Conservation (phyloP, 108 stramenopile genomes). For the Cyclotella choctawhatcheeana region DNA sequence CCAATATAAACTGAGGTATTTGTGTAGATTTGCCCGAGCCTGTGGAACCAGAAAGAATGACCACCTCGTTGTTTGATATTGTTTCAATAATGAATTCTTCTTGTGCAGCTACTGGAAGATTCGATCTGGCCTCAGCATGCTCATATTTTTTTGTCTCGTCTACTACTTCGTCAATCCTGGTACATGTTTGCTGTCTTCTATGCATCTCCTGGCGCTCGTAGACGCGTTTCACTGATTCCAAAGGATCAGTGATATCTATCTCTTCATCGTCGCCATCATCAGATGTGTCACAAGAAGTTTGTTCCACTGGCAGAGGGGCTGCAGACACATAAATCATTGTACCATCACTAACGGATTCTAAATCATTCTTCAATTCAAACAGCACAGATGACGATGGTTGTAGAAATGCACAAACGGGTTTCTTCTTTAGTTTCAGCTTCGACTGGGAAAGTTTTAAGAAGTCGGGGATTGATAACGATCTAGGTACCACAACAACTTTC, state of each 20-base stretch:
- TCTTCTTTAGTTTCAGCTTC: conserved; percentile 61
- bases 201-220: conserved; percentile 31
- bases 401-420: conserved; percentile 51
- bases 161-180: conserved; percentile 21
- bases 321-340: conserved; percentile 50
- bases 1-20: conserved; percentile 87
- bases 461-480: conserved; percentile 33
- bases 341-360: conserved; percentile 60
- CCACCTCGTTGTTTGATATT: conserved; percentile 48
- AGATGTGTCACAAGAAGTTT: conserved; percentile 15
- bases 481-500: conserved; percentile 57
- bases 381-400: conserved; percentile 3
- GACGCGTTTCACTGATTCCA: conserved; percentile 58
- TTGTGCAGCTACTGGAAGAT: conserved; percentile 60
- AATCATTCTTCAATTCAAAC: conserved; percentile 47
- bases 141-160: conserved; percentile 10
- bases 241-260: conserved; percentile 36
- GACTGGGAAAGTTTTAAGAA: conserved; percentile 50
- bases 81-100: conserved; percentile 50
- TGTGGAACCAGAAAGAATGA: conserved; percentile 77
- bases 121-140: conserved; percentile 16
- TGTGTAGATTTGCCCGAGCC: conserved; percentile 88
- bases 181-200: conserved; percentile 9
- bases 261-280: conserved; percentile 23
- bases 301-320: conserved; percentile 14